A percentile compares a stretch with the other conserved stretches of the same genome.
phyloP scores from a whole-genome alignment of 345 rosid species.

The Physaria fendleri region DNA sequence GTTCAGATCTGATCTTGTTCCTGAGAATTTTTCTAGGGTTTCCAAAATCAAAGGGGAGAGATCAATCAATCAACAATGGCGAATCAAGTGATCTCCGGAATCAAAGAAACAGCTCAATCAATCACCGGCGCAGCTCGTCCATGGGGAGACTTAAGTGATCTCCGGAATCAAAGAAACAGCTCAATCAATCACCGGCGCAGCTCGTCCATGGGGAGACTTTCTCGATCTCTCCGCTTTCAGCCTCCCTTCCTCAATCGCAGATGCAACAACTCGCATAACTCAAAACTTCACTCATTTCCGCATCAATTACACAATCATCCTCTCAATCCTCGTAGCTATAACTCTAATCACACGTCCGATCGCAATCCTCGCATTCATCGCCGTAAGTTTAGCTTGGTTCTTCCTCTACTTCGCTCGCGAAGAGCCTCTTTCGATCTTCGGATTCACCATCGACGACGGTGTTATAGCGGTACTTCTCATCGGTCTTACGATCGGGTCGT shows the following conservation, averaged over 20 bases:
- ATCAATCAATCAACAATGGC: constrained; percentile 15
- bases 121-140: constrained; percentile 41
- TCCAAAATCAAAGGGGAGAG: not conserved
- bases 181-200: constrained; percentile 36
- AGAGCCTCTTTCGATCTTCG: constrained; percentile 40
- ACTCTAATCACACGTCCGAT: constrained; percentile 53
- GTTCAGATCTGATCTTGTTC: too few relatives aligned
- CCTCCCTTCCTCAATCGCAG: constrained; percentile 47
- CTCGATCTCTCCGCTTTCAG: constrained; percentile 43
- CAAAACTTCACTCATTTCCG: constrained; percentile 61
- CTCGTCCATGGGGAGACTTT: constrained; percentile 51
- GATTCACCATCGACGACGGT: constrained; percentile 38
- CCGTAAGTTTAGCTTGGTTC: constrained; percentile 52
- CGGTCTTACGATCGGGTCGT: constrained; percentile 30
- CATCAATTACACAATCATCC: constrained; percentile 40
- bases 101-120: constrained; percentile 45
- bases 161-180: constrained; percentile 38
- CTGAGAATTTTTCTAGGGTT: constrained; percentile 18
- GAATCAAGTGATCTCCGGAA: constrained; percentile 32
- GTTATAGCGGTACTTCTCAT: constrained; percentile 37
- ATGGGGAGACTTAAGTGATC: constrained; percentile 47
- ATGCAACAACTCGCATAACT: constrained; percentile 49
- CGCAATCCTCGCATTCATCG: constrained; percentile 40
- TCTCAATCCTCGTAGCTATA: constrained; percentile 38
- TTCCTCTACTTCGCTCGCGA: constrained; percentile 63